Conservation (phyloP, 23 red algal species). For the Chondrus crispus region DNA sequence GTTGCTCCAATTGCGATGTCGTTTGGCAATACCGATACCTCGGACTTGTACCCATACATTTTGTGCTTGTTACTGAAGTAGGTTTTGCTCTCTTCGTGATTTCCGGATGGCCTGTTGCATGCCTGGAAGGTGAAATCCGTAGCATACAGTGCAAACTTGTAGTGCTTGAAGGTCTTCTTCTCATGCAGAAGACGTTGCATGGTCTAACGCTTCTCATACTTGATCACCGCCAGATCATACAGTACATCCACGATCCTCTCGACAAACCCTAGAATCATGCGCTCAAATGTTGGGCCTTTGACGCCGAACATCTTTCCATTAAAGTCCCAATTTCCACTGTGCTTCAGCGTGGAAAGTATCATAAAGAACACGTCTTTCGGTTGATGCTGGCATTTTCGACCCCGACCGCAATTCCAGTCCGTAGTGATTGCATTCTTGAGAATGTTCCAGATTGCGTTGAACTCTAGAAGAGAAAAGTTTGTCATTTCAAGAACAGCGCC, state of each 20-base stretch:
- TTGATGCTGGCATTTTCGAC: background rate
- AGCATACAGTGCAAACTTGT: background rate
- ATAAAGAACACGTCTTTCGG: slow-evolving; percentile 9
- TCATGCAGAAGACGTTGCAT: background rate
- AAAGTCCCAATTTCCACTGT: background rate
- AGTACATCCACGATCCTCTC: background rate
- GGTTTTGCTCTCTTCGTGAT: background rate
- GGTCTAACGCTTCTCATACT: background rate
- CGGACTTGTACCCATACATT: background rate
- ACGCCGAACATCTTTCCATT: background rate
- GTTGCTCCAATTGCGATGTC: no score
- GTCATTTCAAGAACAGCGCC: background rate
- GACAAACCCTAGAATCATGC: background rate
- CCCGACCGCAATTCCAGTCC: background rate
- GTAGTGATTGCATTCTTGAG: background rate
- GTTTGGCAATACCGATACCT: slow-evolving; percentile 1
- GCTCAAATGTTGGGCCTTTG: slow-evolving; percentile 1
- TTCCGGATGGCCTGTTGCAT: background rate
- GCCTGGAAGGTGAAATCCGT: background rate
- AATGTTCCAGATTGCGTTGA: background rate
- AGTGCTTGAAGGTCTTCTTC: background rate
- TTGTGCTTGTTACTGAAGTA: slow-evolving; percentile 1
- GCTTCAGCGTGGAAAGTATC: background rate
- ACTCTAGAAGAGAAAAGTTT: background rate
- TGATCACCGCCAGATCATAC: background rate